A percentile compares a stretch with the other conserved stretches of the same genome.
Evolutionary conservation across 2,329 filamentous ascomycete genomes (phyloP).

Genomic region (Fusarium staphyleae): DNA sequence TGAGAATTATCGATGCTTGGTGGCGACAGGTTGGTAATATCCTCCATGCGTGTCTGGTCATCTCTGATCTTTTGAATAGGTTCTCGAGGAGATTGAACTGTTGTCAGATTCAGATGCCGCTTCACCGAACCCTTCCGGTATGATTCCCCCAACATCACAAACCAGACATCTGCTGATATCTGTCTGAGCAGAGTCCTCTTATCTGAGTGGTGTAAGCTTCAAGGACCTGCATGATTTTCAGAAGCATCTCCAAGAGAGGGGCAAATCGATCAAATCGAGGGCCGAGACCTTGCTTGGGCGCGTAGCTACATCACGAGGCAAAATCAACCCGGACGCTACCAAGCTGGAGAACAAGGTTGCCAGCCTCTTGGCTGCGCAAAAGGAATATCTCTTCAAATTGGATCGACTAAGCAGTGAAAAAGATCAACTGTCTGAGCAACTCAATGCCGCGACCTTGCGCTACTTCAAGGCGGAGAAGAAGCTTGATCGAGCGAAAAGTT

Average conservation of each 20-base stretch:
- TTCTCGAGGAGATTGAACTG: slow-evolving; percentile 69
- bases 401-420: slow-evolving; percentile 81
- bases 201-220: slow-evolving; percentile 66
- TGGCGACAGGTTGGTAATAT: slow-evolving; percentile 78
- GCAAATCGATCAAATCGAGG: slow-evolving; percentile 76
- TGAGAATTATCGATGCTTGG: slow-evolving; percentile 91
- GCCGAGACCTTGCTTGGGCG: slow-evolving; percentile 72
- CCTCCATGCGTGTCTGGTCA: background rate
- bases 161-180: slow-evolving; percentile 34
- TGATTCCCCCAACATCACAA: background rate
- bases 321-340: slow-evolving; percentile 70
- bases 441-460: slow-evolving; percentile 86
- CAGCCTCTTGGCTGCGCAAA: slow-evolving; percentile 79
- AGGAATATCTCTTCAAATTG: slow-evolving; percentile 77
- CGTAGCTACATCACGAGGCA: slow-evolving; percentile 58
- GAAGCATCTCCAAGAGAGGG: slow-evolving; percentile 78
- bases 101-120: slow-evolving; percentile 57
- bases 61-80: slow-evolving; percentile 48
- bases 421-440: slow-evolving; percentile 81
- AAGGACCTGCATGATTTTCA: slow-evolving; percentile 77
- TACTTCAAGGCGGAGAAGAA: slow-evolving; percentile 97
- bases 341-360: slow-evolving; percentile 79
- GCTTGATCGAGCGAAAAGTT: slow-evolving; percentile 85
- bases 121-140: slow-evolving; percentile 39
- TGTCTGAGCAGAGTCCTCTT: slow-evolving; percentile 58